phyloP scores from a whole-genome alignment of 78 protist species.

The Polysphondylium violaceum region DNA sequence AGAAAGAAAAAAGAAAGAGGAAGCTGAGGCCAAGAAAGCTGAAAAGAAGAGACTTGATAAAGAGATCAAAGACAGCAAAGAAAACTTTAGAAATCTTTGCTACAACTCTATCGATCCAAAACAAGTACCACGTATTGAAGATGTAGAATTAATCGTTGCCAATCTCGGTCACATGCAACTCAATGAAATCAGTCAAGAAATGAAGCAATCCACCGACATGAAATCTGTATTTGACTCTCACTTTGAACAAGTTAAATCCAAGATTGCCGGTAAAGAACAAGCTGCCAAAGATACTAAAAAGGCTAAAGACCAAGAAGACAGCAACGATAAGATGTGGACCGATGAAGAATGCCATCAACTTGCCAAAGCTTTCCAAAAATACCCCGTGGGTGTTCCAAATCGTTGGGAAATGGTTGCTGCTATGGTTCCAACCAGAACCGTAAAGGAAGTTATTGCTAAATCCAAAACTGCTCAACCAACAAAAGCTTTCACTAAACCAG shows the following conservation, averaged over 20 bases:
- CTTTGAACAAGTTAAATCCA: background rate
- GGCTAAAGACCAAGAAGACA: conserved; percentile 1
- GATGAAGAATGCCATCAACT: conserved; percentile 81
- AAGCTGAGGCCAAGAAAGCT: conserved; percentile 66
- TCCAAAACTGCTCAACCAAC: conserved; percentile 78
- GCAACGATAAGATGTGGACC: conserved; percentile 76
- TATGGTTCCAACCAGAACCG: conserved; percentile 79
- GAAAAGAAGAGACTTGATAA: conserved; percentile 1
- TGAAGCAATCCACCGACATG: conserved; percentile 9
- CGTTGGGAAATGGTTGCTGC: conserved; percentile 85
- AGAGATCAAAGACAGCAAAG: conserved; percentile 15
- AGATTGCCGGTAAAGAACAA: conserved; percentile 19
- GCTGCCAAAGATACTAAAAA: conserved; percentile 1
- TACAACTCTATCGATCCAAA: conserved; percentile 8
- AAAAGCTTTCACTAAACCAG: conserved; percentile 71
- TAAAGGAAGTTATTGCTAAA: conserved; percentile 81
- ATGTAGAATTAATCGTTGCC: conserved; percentile 71
- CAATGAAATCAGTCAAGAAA: conserved; percentile 1
- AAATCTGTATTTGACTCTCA: background rate
- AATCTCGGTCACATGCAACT: conserved; percentile 11
- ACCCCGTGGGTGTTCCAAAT: conserved; percentile 64
- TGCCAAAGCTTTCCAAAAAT: conserved; percentile 85
- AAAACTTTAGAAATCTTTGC: conserved; percentile 19
- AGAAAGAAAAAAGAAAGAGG: conserved; percentile 53
- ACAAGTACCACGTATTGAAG: conserved; percentile 37